Conservation (phyloP, 768 basidiomycete genomes). For the Podaxis sp. region DNA sequence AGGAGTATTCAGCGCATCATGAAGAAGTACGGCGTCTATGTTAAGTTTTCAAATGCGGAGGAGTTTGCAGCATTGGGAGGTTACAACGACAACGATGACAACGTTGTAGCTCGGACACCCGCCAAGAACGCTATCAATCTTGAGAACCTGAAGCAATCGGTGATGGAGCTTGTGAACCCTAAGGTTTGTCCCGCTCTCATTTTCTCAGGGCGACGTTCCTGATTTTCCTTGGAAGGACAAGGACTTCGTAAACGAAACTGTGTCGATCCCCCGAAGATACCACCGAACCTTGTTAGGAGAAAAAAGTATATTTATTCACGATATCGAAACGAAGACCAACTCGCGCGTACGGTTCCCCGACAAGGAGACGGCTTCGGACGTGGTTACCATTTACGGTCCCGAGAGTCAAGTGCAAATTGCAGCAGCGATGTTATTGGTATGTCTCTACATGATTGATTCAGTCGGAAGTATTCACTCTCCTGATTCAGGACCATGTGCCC, state of each 20-base stretch:
- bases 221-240: conserved; percentile 64
- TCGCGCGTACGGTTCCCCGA: conserved; percentile 90
- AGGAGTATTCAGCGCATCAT: conserved; percentile 98
- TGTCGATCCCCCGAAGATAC: conserved; percentile 91
- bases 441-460: conserved; percentile 19
- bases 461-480: background rate
- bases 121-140: conserved; percentile 96
- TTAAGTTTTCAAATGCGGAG: conserved; percentile 98
- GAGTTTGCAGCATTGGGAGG: conserved; percentile 94
- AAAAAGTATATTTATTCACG: conserved; percentile 94
- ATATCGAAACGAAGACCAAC: conserved; percentile 96
- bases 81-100: conserved; percentile 96
- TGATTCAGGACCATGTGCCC: conserved; percentile 81
- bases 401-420: conserved; percentile 97
- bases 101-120: conserved; percentile 96
- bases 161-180: conserved; percentile 96
- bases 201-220: conserved; percentile 1
- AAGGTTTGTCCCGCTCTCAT: conserved; percentile 53
- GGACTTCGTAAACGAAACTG: conserved; percentile 91
- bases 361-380: conserved; percentile 91
- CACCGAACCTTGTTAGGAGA: conserved; percentile 94
- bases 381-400: conserved; percentile 94
- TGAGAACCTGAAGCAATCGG: conserved; percentile 90
- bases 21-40: conserved; percentile 99
- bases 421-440: conserved; percentile 88